Evolutionary conservation across 2,329 filamentous ascomycete genomes (phyloP).

Genomic region (Shiraia sp.): DNA sequence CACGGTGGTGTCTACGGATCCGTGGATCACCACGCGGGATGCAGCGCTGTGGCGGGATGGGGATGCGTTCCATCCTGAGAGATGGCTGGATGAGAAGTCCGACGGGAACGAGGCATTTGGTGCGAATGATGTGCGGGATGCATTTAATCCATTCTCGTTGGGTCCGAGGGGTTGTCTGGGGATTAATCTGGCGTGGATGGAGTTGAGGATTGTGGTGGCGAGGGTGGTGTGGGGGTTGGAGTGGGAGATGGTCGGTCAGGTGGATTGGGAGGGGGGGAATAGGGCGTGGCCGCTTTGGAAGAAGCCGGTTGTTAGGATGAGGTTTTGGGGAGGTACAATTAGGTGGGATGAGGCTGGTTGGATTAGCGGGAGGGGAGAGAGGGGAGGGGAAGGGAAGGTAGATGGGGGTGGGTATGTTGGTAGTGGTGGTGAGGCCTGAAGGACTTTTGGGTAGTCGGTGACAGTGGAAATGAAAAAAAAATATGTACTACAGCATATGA

Average conservation of each 20-base stretch:
- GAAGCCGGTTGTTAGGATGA: too few relatives aligned
- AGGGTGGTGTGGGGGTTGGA: neutral
- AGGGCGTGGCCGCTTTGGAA: too few relatives aligned
- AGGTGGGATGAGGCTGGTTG: too few relatives aligned
- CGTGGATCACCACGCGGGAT: neutral
- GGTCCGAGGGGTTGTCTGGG: constrained; percentile 4
- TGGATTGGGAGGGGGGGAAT: too few relatives aligned
- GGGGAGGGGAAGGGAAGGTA: too few relatives aligned
- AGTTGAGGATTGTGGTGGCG: neutral
- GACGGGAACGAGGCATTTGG: neutral
- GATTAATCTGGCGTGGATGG: constrained; percentile 1
- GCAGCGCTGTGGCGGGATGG: neutral
- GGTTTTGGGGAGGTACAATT: too few relatives aligned
- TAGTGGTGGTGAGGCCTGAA: too few relatives aligned
- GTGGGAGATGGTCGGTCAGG: neutral
- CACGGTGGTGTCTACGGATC: neutral
- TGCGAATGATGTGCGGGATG: neutral
- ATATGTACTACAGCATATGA: too few relatives aligned
- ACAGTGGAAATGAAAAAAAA: too few relatives aligned
- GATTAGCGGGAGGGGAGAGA: too few relatives aligned
- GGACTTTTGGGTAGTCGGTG: too few relatives aligned
- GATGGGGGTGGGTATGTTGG: too few relatives aligned
- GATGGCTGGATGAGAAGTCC: neutral
- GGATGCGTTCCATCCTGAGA: constrained; percentile 1
- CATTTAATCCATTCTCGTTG: constrained; percentile 2